Evolutionary conservation across 1,284 basidiomycete species (phyloP), one percentile per base, ranked within the genome.

Genomic region (Termitomyces sp.): DNA sequence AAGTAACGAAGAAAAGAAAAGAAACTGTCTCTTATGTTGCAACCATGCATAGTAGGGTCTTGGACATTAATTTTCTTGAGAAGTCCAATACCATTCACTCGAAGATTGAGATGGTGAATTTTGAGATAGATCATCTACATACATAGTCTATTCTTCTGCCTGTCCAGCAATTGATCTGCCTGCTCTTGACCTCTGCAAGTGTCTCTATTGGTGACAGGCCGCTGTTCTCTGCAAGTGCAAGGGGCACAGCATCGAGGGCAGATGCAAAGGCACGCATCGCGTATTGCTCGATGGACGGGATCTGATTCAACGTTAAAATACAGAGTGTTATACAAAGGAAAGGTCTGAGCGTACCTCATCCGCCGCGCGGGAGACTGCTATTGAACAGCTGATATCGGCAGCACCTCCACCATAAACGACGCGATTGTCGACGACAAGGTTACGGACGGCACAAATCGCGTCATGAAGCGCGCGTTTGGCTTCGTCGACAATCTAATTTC

Each of bases 341-440:
- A 34, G 40, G n/a, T 5, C 19, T 13, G 53, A 39, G 65, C 73
- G 41, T 53, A 91, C 89, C 74, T 96, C 87, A 69, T 99, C 97
- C 14, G 96, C 96, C 46, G 91, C 93, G 68, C 93, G 91, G 51
- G 89, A 77, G 3, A 99, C 95, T 19, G 96, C 94, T 52, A 99
- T 81, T 24, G 93, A 86, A 59, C 90, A 95, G 63, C 91, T 94
- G 65, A 99, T 97, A 70, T 99, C 96, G 6, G 96, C 95, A 1
- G 97, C 93, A 51, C 97, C 96, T 54, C 96, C 96, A 58, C 96
- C 96, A 67, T 98, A 99, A 0, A 99, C 96, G 34, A 99, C 93
- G 45, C 96, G 88, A 72, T 97, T 94, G 71, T 99, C 96, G 31
- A 89, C 84, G 41, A 99, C 85, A 44, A 99, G 78, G 68, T 97